Evolutionary conservation across 768 basidiomycete genomes (phyloP).

Genomic region (Tricholoma hemisulphureum): DNA sequence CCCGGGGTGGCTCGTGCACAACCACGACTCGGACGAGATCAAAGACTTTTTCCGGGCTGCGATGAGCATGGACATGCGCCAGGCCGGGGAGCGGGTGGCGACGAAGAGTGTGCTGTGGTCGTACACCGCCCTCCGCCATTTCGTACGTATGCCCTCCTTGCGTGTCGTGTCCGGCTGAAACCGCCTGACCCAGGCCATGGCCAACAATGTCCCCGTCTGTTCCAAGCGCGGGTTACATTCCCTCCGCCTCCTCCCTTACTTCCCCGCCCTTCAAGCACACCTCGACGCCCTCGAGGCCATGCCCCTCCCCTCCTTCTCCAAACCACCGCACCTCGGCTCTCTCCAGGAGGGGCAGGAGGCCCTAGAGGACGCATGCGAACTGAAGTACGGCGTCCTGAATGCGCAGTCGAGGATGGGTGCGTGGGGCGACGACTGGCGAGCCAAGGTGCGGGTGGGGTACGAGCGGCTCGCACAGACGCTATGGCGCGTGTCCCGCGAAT

Average conservation of each 20-base stretch:
- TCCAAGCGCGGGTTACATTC: constrained; percentile 66
- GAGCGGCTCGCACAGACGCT: constrained; percentile 61
- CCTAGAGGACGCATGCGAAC: constrained; percentile 63
- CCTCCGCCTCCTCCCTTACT: constrained; percentile 59
- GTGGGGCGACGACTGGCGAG: constrained; percentile 57
- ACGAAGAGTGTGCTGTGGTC: constrained; percentile 81
- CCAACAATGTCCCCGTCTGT: constrained; percentile 68
- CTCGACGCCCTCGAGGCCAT: constrained; percentile 59
- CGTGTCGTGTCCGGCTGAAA: constrained; percentile 13
- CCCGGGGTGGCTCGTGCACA: constrained; percentile 67
- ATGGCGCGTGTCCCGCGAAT: constrained; percentile 70
- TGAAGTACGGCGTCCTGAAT: constrained; percentile 47
- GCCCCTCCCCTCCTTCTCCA: constrained; percentile 56
- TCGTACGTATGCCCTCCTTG: constrained; percentile 45
- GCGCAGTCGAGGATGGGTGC: constrained; percentile 31
- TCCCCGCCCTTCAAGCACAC: constrained; percentile 57
- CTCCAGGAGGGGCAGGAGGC: constrained; percentile 57
- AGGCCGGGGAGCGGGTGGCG: constrained; percentile 74
- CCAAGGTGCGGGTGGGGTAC: constrained; percentile 62
- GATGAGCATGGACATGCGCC: constrained; percentile 74
- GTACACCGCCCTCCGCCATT: constrained; percentile 73
- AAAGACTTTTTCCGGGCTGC: constrained; percentile 72
- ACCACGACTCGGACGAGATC: constrained; percentile 65
- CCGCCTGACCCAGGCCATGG: constrained; percentile 54
- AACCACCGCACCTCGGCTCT: constrained; percentile 64